Evolutionary conservation across 1,284 basidiomycete genomes (phyloP).

Genomic region (Ceratobasidium sp.): DNA sequence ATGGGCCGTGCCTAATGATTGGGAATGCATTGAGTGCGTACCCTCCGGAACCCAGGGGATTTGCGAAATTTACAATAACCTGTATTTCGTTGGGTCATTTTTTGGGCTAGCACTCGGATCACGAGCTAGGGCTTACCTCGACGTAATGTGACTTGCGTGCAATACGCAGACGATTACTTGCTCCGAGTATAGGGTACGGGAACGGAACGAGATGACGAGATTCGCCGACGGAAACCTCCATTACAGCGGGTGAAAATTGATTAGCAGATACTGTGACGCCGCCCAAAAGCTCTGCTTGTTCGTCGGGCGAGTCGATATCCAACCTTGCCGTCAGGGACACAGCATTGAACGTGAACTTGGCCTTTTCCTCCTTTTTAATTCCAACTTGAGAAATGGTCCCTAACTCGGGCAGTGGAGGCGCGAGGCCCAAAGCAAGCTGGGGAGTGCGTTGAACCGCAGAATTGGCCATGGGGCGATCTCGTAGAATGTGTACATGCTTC

Average conservation of each 20-base stretch:
- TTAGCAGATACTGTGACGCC: slow-evolving; percentile 48
- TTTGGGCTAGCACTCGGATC: slow-evolving; percentile 31
- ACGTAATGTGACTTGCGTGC: slow-evolving; percentile 65
- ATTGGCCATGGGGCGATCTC: slow-evolving; percentile 46
- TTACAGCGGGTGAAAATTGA: slow-evolving; percentile 56
- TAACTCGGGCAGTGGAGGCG: not conserved
- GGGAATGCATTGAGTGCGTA: slow-evolving; percentile 56
- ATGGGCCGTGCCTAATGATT: slow-evolving; percentile 6
- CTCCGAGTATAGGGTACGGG: slow-evolving; percentile 57
- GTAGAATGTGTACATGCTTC: slow-evolving; percentile 54
- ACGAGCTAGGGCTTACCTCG: slow-evolving; percentile 56
- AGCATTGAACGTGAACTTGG: slow-evolving; percentile 49
- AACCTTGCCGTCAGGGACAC: slow-evolving; percentile 53
- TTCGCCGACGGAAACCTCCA: slow-evolving; percentile 53
- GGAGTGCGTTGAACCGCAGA: slow-evolving; percentile 5
- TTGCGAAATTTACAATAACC: slow-evolving; percentile 53
- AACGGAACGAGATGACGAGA: slow-evolving; percentile 53
- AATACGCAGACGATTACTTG: slow-evolving; percentile 57
- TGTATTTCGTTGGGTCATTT: slow-evolving; percentile 43
- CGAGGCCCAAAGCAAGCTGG: not conserved
- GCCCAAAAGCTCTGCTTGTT: slow-evolving; percentile 53
- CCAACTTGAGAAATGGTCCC: slow-evolving; percentile 52
- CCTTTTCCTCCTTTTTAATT: not conserved
- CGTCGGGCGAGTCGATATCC: slow-evolving; percentile 53
- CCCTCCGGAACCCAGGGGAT: slow-evolving; percentile 52